A percentile compares a stretch with the other conserved stretches of the same genome.
phyloP scores from a whole-genome alignment of 2,329 filamentous ascomycete genomes.

The Diplodia intermedia region DNA sequence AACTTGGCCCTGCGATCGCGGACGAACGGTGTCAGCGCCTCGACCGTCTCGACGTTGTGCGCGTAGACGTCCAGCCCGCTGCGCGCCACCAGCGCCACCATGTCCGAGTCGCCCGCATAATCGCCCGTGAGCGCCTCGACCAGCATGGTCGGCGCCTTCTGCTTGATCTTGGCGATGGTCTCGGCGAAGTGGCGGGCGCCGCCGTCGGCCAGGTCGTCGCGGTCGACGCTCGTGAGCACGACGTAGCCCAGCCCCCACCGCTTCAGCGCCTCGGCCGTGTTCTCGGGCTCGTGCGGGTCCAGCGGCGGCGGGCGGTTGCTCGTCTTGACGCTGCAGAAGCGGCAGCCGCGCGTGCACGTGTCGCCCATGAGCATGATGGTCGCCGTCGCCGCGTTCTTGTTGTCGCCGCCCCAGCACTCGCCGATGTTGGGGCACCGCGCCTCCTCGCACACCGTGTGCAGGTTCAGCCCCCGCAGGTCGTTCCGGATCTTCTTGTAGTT shows the following conservation, averaged over 20 bases:
- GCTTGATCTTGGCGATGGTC: conserved; percentile 93
- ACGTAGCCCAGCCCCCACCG: conserved; percentile 97
- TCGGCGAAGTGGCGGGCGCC: conserved; percentile 90
- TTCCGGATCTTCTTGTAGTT: conserved; percentile 96
- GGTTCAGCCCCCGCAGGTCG: conserved; percentile 83
- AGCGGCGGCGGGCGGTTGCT: conserved; percentile 76
- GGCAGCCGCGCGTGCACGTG: conserved; percentile 93
- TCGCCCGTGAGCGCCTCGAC: conserved; percentile 89
- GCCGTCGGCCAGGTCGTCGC: conserved; percentile 88
- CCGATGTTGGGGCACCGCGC: conserved; percentile 96
- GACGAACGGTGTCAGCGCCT: conserved; percentile 86
- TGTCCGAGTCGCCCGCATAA: conserved; percentile 82
- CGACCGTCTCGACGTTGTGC: conserved; percentile 95
- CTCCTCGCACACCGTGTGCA: conserved; percentile 98
- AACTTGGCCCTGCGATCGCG: conserved; percentile 90
- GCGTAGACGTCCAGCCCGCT: conserved; percentile 96
- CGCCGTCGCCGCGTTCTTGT: conserved; percentile 89
- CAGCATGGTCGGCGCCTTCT: conserved; percentile 70
- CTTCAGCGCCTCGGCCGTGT: conserved; percentile 90
- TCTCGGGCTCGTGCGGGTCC: conserved; percentile 94
- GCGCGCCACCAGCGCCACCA: conserved; percentile 82
- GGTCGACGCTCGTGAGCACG: conserved; percentile 90
- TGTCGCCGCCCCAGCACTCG: conserved; percentile 93
- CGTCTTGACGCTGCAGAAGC: conserved; percentile 98
- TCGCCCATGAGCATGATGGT: conserved; percentile 99